A percentile compares a stretch with the other conserved stretches of the same genome.
Conservation (phyloP, 345 rosid genomes). For the Gossypium sturtianum region DNA sequence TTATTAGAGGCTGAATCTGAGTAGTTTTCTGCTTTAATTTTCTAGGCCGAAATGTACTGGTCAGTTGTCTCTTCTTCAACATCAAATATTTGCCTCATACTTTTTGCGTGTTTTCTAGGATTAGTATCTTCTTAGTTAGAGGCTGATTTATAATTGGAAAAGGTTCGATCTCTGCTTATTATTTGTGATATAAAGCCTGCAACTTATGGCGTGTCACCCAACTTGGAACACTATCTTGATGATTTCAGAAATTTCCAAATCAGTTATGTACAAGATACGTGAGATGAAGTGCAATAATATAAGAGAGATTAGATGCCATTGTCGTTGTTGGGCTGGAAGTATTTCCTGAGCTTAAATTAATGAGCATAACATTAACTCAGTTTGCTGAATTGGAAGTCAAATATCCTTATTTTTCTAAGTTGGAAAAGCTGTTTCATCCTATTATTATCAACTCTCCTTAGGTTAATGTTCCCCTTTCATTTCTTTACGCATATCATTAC, state of each 20-base stretch:
- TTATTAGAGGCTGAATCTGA: conserved; percentile 2
- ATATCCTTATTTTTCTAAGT: not conserved
- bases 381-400: not conserved
- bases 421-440: not conserved
- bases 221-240: not conserved
- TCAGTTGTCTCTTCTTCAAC: not conserved
- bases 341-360: not conserved
- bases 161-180: not conserved
- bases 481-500: not conserved
- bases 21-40: conserved; percentile 13
- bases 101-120: not conserved
- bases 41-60: conserved; percentile 3
- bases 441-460: no score
- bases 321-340: not conserved
- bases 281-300: not conserved
- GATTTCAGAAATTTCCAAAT: not conserved
- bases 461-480: not conserved
- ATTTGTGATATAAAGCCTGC: no score
- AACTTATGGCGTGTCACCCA: not conserved
- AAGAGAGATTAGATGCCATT: not conserved
- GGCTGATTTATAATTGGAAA: not conserved
- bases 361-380: not conserved
- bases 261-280: not conserved
- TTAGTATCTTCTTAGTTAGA: not conserved
- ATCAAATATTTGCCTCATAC: not conserved